Evolutionary conservation across 129 eudicot species (phyloP).

Genomic region (Arctium minus): DNA sequence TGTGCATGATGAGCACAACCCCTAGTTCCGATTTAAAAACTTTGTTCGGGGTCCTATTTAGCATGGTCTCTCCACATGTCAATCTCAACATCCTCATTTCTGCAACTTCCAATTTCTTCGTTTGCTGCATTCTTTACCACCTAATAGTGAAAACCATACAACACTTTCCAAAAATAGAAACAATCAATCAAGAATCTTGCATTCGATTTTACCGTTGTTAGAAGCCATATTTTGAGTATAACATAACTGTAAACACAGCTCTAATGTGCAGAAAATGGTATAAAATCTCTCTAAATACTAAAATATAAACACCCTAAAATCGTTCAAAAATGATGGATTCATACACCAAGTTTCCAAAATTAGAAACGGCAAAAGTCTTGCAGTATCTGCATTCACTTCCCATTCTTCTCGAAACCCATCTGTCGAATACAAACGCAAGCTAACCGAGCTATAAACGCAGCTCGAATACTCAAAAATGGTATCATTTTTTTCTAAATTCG

Average conservation of each 20-base stretch:
- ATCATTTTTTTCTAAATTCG: conserved; percentile 28
- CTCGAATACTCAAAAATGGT: conserved; percentile 24
- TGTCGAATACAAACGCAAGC: background rate
- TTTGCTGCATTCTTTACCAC: too few relatives aligned
- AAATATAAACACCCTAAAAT: conserved; percentile 17
- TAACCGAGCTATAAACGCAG: background rate
- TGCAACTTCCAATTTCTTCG: too few relatives aligned
- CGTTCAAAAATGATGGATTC: conserved; percentile 11
- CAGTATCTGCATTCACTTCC: conserved; percentile 8
- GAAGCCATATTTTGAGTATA: background rate
- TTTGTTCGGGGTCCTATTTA: too few relatives aligned
- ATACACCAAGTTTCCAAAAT: conserved; percentile 10
- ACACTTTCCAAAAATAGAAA: background rate
- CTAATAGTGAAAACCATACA: too few relatives aligned
- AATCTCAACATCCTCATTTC: too few relatives aligned
- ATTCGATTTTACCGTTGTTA: background rate
- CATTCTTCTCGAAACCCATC: background rate
- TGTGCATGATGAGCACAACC: background rate
- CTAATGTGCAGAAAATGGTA: background rate
- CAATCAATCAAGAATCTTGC: background rate
- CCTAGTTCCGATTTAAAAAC: too few relatives aligned
- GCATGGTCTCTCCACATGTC: too few relatives aligned
- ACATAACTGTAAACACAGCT: background rate
- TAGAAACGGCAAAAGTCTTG: conserved; percentile 15
- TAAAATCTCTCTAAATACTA: conserved; percentile 10